These are phyloP conservation scores for Posidonia australis DNA, from an alignment of 106 monocot genomes.

Conservation along the genomic window DNA sequence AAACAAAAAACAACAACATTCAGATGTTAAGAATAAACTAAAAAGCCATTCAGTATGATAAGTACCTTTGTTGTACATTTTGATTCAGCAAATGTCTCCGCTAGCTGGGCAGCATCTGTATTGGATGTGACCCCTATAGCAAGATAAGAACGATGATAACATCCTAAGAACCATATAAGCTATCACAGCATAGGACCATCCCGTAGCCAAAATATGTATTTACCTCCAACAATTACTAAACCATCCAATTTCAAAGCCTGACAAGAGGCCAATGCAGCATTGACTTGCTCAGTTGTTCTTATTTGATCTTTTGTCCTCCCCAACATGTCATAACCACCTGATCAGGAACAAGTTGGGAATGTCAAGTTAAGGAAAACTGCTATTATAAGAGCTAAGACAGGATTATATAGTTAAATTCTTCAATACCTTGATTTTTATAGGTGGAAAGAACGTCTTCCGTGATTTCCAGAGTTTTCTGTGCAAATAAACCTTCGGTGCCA, in stretches of 20 bases:
- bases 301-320: slow-evolving; percentile 87
- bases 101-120: slow-evolving; percentile 85
- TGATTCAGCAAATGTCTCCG: slow-evolving; percentile 72
- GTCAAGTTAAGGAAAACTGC: neutral
- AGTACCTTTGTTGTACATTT: slow-evolving; percentile 66
- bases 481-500: slow-evolving; percentile 86
- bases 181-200: neutral
- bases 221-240: slow-evolving; percentile 87
- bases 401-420: neutral
- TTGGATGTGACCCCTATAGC: slow-evolving; percentile 73
- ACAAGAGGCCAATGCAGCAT: slow-evolving; percentile 69
- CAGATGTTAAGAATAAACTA: neutral
- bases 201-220: neutral
- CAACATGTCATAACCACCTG: slow-evolving; percentile 89
- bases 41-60: neutral
- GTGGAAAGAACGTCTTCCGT: slow-evolving; percentile 66
- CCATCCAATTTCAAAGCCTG: slow-evolving; percentile 70
- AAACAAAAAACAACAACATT: neutral
- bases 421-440: slow-evolving; percentile 81
- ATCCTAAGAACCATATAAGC: neutral
- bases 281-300: slow-evolving; percentile 74
- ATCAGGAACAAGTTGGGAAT: neutral
- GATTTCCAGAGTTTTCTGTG: slow-evolving; percentile 77
- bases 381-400: neutral
- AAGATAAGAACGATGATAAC: neutral